A percentile compares a stretch with the other conserved stretches of the same genome.
These are phyloP conservation scores for Nothophoma quercina DNA, from an alignment of 2,329 filamentous ascomycete species.

Conservation along the genomic window DNA sequence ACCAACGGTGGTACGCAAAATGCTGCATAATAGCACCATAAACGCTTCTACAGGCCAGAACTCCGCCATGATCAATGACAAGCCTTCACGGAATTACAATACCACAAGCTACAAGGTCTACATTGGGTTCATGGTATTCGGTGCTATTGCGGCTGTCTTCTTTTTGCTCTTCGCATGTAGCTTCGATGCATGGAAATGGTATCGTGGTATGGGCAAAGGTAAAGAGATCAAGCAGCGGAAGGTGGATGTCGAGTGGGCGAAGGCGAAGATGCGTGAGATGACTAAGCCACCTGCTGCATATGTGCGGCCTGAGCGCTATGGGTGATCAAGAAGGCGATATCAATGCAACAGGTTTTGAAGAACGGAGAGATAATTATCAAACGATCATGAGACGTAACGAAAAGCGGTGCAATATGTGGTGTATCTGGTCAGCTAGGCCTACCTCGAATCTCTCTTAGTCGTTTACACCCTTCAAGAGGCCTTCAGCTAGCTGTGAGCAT, in stretches of 20 bases:
- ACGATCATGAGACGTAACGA: no score
- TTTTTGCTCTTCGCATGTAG: background rate
- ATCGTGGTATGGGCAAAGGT: background rate
- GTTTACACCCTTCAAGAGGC: no score
- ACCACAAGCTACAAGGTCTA: conserved; percentile 1
- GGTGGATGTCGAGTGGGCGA: background rate
- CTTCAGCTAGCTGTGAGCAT: no score
- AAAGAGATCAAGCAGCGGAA: background rate
- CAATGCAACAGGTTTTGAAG: no score
- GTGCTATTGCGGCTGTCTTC: background rate
- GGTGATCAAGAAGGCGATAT: no score
- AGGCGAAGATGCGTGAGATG: background rate
- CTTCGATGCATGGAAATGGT: background rate
- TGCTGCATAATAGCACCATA: background rate
- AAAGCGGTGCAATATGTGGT: no score
- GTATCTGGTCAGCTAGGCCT: no score
- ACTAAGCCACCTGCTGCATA: background rate
- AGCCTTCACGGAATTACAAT: background rate
- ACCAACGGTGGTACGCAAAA: background rate
- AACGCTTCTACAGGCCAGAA: background rate
- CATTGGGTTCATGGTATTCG: conserved; percentile 2
- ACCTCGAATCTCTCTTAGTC: no score
- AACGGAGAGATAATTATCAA: no score
- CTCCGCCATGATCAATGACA: background rate
- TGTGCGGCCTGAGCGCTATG: conserved; percentile 9